Conservation (phyloP, 2,329 filamentous ascomycete species). For the Neopestalotiopsis rosae region DNA sequence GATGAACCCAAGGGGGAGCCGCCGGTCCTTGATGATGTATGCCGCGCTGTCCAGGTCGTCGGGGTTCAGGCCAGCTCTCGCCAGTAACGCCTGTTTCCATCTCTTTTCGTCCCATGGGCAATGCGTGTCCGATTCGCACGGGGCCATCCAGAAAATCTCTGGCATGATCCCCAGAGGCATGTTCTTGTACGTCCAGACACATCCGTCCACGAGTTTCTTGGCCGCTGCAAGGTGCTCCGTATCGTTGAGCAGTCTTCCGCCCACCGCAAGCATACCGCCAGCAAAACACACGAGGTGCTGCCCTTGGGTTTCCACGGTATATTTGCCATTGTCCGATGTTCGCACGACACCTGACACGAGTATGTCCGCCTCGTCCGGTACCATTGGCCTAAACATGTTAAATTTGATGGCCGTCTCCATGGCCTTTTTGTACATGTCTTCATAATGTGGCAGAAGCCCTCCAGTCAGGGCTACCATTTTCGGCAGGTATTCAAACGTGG, state of each 20-base stretch:
- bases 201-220: conserved; percentile 53
- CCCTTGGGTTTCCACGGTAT: conserved; percentile 38
- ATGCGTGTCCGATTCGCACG: conserved; percentile 37
- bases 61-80: conserved; percentile 20
- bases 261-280: conserved; percentile 57
- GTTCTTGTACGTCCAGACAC: conserved; percentile 55
- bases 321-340: conserved; percentile 28
- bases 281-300: conserved; percentile 57
- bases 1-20: conserved; percentile 31
- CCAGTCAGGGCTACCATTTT: conserved; percentile 61
- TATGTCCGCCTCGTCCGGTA: conserved; percentile 61
- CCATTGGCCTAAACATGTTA: conserved; percentile 70
- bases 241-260: conserved; percentile 47
- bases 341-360: conserved; percentile 59
- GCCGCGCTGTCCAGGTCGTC: conserved; percentile 4
- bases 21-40: conserved; percentile 15
- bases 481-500: conserved; percentile 56
- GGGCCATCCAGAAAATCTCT: conserved; percentile 49
- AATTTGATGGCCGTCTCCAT: conserved; percentile 64
- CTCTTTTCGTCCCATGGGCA: conserved; percentile 35
- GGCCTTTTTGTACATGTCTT: conserved; percentile 64
- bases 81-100: conserved; percentile 33
- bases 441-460: conserved; percentile 62
- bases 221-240: conserved; percentile 49
- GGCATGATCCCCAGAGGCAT: conserved; percentile 59